Evolutionary conservation across 352 stramenopile species (phyloP).

Genomic region (Hyaloperonospora brassicae): DNA sequence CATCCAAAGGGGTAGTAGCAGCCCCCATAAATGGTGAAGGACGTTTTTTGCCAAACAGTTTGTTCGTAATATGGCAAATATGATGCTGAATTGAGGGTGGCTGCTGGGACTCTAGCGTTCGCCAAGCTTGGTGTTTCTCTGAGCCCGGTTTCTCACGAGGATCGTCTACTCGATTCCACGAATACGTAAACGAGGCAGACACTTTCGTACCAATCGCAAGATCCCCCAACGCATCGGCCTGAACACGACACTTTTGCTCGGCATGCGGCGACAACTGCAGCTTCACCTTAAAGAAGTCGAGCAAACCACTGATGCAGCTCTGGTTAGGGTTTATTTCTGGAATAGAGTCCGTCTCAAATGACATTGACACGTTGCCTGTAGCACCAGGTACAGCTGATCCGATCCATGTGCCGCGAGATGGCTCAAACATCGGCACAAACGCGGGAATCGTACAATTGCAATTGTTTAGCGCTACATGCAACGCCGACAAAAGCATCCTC

Average conservation of each 20-base stretch:
- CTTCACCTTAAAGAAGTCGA: conserved; percentile 82
- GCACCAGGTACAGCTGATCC: conserved; percentile 58
- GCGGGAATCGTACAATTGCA: conserved; percentile 77
- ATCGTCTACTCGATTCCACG: conserved; percentile 41
- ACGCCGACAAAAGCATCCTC: conserved; percentile 52
- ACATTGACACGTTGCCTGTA: conserved; percentile 65
- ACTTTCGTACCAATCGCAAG: conserved; percentile 52
- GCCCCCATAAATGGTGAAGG: conserved; percentile 31
- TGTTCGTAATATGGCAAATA: conserved; percentile 23
- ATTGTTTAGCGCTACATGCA: conserved; percentile 68
- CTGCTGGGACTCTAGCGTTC: conserved; percentile 21
- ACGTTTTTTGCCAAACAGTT: conserved; percentile 32
- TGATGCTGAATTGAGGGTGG: conserved; percentile 8
- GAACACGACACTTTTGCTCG: conserved; percentile 51
- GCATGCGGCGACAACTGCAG: conserved; percentile 53
- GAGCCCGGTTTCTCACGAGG: conserved; percentile 25
- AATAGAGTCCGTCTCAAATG: conserved; percentile 69
- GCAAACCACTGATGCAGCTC: conserved; percentile 63
- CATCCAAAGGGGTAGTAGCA: conserved; percentile 33
- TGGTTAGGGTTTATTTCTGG: conserved; percentile 66
- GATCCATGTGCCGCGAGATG: conserved; percentile 51
- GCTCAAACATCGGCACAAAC: conserved; percentile 58
- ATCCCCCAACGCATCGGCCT: conserved; percentile 28
- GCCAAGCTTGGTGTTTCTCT: conserved; percentile 21
- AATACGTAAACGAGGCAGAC: conserved; percentile 59